A percentile compares a stretch with the other conserved stretches of the same genome.
Evolutionary conservation across 2,329 filamentous ascomycete genomes (phyloP).

Genomic region (Albifimbria verrucaria): DNA sequence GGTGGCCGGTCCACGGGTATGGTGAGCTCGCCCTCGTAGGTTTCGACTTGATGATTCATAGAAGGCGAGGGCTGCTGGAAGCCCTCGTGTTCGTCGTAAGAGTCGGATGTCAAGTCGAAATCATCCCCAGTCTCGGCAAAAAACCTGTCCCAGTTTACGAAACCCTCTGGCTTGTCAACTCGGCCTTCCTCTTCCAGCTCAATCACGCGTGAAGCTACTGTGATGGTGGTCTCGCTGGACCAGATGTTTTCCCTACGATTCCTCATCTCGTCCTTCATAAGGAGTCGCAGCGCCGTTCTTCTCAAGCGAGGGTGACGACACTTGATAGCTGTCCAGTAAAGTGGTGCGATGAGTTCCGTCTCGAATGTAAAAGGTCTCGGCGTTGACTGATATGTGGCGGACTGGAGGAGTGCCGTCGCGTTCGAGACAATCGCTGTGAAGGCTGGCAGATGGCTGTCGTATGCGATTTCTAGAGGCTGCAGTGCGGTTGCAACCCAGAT

Average conservation of each 20-base stretch:
- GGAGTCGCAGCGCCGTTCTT: constrained; percentile 32
- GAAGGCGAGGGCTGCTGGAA: background rate
- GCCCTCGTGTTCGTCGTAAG: background rate
- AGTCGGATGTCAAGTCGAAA: background rate
- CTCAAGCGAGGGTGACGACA: constrained; percentile 39
- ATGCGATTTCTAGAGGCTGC: constrained; percentile 26
- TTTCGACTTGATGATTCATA: background rate
- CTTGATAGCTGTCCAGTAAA: constrained; percentile 38
- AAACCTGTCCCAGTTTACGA: background rate
- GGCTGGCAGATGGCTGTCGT: constrained; percentile 28
- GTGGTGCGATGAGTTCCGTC: constrained; percentile 36
- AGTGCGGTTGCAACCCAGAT: constrained; percentile 32
- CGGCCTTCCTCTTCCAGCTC: constrained; percentile 28
- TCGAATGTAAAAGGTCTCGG: constrained; percentile 36
- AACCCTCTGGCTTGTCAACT: background rate
- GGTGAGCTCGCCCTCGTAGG: constrained; percentile 2
- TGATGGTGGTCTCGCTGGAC: constrained; percentile 27
- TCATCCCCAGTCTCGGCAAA: background rate
- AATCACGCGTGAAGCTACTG: constrained; percentile 31
- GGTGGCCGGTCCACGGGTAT: constrained; percentile 2
- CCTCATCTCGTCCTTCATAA: constrained; percentile 26
- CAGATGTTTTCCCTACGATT: constrained; percentile 37
- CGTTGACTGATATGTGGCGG: constrained; percentile 8
- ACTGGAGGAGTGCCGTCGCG: constrained; percentile 23
- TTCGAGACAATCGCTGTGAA: constrained; percentile 36